Base-by-base conservation (phyloP, 805 yeast species). In the Kuraishia cidri region DNA sequence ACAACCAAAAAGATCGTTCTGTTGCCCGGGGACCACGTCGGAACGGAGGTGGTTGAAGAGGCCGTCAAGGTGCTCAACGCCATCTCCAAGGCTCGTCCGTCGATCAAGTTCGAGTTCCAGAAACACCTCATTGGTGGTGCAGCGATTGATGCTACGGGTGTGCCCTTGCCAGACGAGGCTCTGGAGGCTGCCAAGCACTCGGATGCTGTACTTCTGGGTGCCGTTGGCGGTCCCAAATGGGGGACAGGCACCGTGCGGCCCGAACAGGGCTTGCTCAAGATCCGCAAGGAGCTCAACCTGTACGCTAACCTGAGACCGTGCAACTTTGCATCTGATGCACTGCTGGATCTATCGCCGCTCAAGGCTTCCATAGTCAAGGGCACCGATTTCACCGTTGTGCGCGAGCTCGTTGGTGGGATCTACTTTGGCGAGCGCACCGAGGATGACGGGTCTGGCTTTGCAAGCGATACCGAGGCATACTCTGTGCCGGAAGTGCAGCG, bases 151-250 rank as follows among this genome's bases (percentile, higher is more conserved):
- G 96, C 96, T 36, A 80, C 94, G 29, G 98, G 98, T 34, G 79
- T 56, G 32, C 97, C 98, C 37, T 67, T 92, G 42, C 82, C 96
- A 11, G 94, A 82, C 38, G 90, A 69, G 37, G 72, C 96, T 3
- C 67, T 92, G 30, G 82, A 64, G 29, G 87, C 95, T 7, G 72
- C 97, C 24, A 87, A 85, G 60, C 62, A 64, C 29, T 80, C 97
- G 1, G 94, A 90, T 54, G 98, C 97, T 17, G 95, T 92, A n/a
- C 65, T 92, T 43, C 69, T 92, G 36, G 98, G 98, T 44, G 96
- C 98, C 6, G 98, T 92, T 22, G 98, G 98, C 42, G 98, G 98
- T 22, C 98, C 98, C 40, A 92, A 92, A 63, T 92, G 98, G 98
- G 97, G 97, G 24, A 84, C 97, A 18, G 97, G 97, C 32, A 52